A percentile compares a stretch with the other conserved stretches of the same genome.
These are phyloP conservation scores for Talaromyces ruber DNA, from an alignment of 495 filamentous ascomycete species.

Conservation along the genomic window DNA sequence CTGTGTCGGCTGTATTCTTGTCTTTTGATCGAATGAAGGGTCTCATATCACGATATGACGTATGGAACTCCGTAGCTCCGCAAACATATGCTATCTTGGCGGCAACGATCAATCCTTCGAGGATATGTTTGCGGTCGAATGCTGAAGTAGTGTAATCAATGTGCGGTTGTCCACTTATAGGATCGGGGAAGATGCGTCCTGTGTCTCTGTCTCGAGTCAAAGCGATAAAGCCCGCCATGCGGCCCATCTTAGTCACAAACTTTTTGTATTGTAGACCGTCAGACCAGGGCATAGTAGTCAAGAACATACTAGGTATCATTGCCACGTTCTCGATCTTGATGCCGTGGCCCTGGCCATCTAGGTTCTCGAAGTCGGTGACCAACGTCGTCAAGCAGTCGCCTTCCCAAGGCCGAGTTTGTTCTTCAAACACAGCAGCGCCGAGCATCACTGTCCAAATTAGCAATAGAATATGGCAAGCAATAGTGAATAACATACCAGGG, in stretches of 20 bases:
- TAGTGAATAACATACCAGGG: conserved; percentile 38
- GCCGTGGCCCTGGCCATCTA: conserved; percentile 78
- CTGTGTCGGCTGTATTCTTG: conserved; percentile 2
- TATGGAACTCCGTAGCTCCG: conserved; percentile 71
- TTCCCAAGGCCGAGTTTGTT: conserved; percentile 70
- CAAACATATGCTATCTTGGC: conserved; percentile 69
- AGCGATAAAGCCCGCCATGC: conserved; percentile 59
- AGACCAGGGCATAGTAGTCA: conserved; percentile 54
- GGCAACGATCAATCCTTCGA: conserved; percentile 62
- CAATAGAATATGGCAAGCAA: neutral
- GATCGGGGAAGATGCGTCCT: conserved; percentile 69
- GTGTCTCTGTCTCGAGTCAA: conserved; percentile 63
- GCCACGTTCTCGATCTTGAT: conserved; percentile 64
- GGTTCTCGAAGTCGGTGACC: conserved; percentile 69
- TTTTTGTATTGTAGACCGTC: conserved; percentile 61
- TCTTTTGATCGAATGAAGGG: conserved; percentile 52
- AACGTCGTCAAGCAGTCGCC: conserved; percentile 69
- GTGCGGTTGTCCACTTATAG: conserved; percentile 49
- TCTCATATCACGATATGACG: conserved; percentile 47
- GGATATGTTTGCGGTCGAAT: conserved; percentile 59
- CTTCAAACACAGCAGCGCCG: conserved; percentile 51
- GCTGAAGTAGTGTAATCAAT: conserved; percentile 60
- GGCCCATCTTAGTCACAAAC: conserved; percentile 48
- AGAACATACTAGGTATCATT: conserved; percentile 54
- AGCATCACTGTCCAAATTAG: conserved; percentile 36